phyloP scores from a whole-genome alignment of 2,329 filamentous ascomycete species.

The Teratosphaeria zuluensis region DNA sequence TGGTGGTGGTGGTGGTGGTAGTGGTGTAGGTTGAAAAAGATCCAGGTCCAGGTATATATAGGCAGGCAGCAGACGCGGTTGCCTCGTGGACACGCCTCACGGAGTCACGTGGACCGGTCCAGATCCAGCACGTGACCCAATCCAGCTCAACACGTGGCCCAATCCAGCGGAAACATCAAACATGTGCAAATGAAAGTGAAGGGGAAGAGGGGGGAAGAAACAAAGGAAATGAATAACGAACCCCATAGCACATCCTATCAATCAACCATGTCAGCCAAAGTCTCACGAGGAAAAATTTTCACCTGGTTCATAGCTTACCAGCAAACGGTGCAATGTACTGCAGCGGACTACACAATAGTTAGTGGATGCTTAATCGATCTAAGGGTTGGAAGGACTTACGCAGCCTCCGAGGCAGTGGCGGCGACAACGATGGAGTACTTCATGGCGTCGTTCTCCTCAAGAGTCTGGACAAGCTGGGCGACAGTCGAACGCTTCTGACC shows the following conservation, averaged over 20 bases:
- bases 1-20: too few species aligned
- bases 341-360: conserved; percentile 44
- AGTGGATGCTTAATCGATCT: background rate
- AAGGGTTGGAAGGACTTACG: conserved; percentile 26
- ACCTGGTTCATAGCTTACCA: conserved; percentile 24
- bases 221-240: background rate
- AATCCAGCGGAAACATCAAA: too few species aligned
- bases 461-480: conserved; percentile 97
- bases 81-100: too few species aligned
- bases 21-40: too few species aligned
- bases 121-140: too few species aligned
- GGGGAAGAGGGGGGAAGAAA: conserved; percentile 1
- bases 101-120: too few species aligned
- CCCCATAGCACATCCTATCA: conserved; percentile 30
- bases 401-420: conserved; percentile 93
- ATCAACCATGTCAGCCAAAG: too few species aligned
- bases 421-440: conserved; percentile 93
- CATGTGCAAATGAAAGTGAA: background rate
- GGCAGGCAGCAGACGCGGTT: too few species aligned
- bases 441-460: conserved; percentile 99
- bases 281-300: too few species aligned
- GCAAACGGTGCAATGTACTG: conserved; percentile 95
- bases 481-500: conserved; percentile 99
- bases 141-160: too few species aligned
- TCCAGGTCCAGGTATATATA: too few species aligned